These are phyloP conservation scores for Mortierella alpina DNA, from an alignment of 192 early-diverging fungal genomes.

Conservation along the genomic window DNA sequence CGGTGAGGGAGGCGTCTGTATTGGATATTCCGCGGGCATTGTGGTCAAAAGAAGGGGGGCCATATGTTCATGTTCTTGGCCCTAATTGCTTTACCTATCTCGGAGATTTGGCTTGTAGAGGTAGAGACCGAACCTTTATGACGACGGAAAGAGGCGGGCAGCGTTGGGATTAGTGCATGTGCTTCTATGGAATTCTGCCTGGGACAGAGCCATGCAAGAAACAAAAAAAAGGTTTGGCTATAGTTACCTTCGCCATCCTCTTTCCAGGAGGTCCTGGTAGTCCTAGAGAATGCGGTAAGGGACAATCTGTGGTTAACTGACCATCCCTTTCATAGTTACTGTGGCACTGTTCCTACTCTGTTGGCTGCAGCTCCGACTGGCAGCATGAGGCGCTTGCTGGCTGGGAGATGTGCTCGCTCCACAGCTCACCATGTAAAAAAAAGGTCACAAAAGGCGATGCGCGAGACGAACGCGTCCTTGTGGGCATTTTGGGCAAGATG, in stretches of 20 bases:
- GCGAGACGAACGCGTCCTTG: too few species aligned
- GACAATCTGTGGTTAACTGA: too few species aligned
- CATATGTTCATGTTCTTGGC: too few species aligned
- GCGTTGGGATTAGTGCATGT: background rate
- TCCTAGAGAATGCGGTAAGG: conserved; percentile 10
- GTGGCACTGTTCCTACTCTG: too few species aligned
- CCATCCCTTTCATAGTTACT: too few species aligned
- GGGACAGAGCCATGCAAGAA: background rate
- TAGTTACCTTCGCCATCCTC: conserved; percentile 42
- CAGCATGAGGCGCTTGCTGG: too few species aligned
- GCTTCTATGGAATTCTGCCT: too few species aligned
- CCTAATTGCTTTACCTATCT: conserved; percentile 26
- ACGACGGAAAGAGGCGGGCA: background rate
- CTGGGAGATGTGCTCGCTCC: too few species aligned
- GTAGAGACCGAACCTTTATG: conserved; percentile 41
- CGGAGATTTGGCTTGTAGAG: conserved; percentile 49
- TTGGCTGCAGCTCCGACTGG: too few species aligned
- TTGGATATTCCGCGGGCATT: too few species aligned
- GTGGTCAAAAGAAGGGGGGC: too few species aligned
- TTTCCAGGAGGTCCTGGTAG: conserved; percentile 44
- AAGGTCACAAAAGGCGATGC: background rate
- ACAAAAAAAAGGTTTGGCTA: background rate
- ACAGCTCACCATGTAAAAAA: background rate
- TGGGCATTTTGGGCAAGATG: background rate
- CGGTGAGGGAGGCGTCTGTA: too few species aligned